Evolutionary conservation across 106 monocot species (phyloP), one percentile per base, ranked within the genome.

Genomic region (Dioscorea zingiberensis): DNA sequence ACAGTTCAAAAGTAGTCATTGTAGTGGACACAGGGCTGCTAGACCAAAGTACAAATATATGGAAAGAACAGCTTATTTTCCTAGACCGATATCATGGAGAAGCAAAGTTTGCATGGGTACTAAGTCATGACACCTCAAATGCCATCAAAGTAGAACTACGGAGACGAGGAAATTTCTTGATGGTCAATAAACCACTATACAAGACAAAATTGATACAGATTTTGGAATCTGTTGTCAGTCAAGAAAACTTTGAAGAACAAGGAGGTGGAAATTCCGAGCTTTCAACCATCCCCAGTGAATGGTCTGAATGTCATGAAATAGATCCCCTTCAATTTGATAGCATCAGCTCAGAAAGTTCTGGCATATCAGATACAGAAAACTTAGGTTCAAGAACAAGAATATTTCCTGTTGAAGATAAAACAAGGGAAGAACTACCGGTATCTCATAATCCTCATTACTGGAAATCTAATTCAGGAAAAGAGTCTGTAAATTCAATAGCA

Each of bases 41-140:
- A 54, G 77, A 83, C 56, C 83, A 68, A 62, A 83, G 67, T 65
- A 74, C 83, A 54, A 71, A 78, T 25, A 83, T 83, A 77, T 83
- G 83, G 83, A 70, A 71, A 16, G 58, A 83, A 25, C 83, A 83
- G 66, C 73, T 83, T 15, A 74, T 38, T 47, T 83, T 74, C 61
- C 65, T 83, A 26, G 77, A 77, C 25, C 46, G 65, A 66, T 83
- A 78, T 30, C 27, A 27, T 67, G 54, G 25, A 65, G 74, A 71
- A 47, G 77, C 59, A 66, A 77, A 74, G 23, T 77, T 83, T 77
- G 77, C 83, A 65, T 83, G 83, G 83, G 21, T 83, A 56, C 48
- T 83, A 24, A 70, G 70, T 71, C 78, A 78, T 54, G 73, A 74
- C 61, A 78, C 76, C 48, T 65, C 83, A 21, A 83, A 63, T 62